Evolutionary conservation across 257 asterid genomes (phyloP), one percentile per base, ranked within the genome.

Genomic region (Scutellaria minor): DNA sequence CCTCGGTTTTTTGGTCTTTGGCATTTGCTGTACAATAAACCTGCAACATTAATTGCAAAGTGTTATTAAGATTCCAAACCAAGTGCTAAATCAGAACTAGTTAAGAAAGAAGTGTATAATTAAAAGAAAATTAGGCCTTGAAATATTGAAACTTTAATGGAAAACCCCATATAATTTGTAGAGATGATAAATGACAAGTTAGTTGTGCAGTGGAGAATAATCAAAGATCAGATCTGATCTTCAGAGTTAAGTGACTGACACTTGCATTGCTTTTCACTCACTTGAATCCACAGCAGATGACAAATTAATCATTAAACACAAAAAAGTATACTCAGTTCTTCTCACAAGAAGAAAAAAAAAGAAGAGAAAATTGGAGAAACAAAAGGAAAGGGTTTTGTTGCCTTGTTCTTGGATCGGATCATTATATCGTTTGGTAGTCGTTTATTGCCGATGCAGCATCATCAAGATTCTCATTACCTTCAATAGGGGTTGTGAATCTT

Each of bases 391-490:
- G 42, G 70, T 39, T 51, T 57, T 12, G 4, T 7, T 54, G 31
- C 45, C n/a, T 2, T 9, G 7, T 7, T 62, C 39, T 58, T 44
- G 60, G 42, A 42, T 6, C 18, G 1, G 1, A 45, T 3, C 9
- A 15, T 10, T 14, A 18, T 13, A 7, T 35, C 37, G 47, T 22
- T 44, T n/a, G 8, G 53, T 64, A 82, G 89, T 77, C 88, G 82
- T 82, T 74, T 77, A 74, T 79, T 84, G 77, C 89, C 81, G 85
- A 82, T 75, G 89, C 86, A 77, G 89, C 86, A 84, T 82, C 89
- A 82, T 84, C 89, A 84, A 84, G 89, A 84, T 84, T 84, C 89
- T 81, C 88, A 84, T 27, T 45, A 14, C 55, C 58, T 45, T 13
- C 5, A 31, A 31, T 1, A 31, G 2, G 41, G 75, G 50, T 55